These are phyloP conservation scores for Mycena rebaudengoi DNA, from an alignment of 768 basidiomycete species.

Conservation along the genomic window DNA sequence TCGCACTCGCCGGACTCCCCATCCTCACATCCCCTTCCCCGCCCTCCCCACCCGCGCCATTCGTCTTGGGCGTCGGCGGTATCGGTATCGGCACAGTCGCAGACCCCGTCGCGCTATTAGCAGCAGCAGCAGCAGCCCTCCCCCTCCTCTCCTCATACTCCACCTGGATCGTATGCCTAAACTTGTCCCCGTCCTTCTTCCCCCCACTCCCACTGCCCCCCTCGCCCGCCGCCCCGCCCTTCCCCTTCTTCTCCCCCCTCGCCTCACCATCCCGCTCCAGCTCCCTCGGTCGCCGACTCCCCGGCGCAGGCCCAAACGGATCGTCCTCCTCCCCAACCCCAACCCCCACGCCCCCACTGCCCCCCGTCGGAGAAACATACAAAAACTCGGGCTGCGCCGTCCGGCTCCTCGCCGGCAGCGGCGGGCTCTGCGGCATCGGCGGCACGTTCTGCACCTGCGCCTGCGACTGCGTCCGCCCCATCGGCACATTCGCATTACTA, in stretches of 20 bases:
- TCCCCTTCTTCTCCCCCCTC: background rate
- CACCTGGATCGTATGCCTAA: constrained; percentile 95
- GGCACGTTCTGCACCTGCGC: constrained; percentile 41
- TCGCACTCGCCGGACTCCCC: constrained; percentile 5
- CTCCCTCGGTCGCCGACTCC: constrained; percentile 31
- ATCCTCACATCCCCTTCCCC: background rate
- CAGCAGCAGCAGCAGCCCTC: background rate
- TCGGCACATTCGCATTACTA: constrained; percentile 52
- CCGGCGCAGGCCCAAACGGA: constrained; percentile 69
- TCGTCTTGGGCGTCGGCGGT: background rate
- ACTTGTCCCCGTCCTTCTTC: constrained; percentile 36
- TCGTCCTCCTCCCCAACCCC: constrained; percentile 70
- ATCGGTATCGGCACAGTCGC: background rate
- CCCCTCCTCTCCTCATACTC: constrained; percentile 75
- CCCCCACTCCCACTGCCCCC: constrained; percentile 12
- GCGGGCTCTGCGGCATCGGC: constrained; percentile 41
- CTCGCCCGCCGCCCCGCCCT: background rate
- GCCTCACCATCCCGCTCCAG: constrained; percentile 1
- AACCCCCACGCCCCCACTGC: constrained; percentile 45
- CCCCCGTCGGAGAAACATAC: constrained; percentile 67
- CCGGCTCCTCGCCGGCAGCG: constrained; percentile 52
- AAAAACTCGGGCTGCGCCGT: constrained; percentile 77
- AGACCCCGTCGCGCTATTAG: background rate
- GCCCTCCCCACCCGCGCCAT: background rate
- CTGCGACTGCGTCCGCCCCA: constrained; percentile 53